A percentile compares a stretch with the other conserved stretches of the same genome.
Conservation (phyloP, 805 yeast genomes). For the Barnettozyma californica region DNA sequence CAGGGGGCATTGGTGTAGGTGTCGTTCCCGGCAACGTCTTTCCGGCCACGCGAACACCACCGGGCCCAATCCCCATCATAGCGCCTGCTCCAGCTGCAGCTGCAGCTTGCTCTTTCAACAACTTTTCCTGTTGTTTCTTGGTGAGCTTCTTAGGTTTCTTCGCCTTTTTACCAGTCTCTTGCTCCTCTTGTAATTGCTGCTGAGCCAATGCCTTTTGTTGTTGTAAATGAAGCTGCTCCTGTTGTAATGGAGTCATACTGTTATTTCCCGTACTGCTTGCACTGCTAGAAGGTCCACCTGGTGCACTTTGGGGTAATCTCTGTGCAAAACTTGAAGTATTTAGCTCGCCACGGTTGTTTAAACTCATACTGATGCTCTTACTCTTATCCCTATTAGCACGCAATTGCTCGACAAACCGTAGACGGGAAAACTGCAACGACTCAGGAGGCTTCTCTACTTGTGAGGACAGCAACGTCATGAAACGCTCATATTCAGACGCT, state of each 20-base stretch:
- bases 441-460: constrained; percentile 26
- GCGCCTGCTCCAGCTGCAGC: background rate
- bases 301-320: constrained; percentile 5
- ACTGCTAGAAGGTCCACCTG: background rate
- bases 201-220: constrained; percentile 24
- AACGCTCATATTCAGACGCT: constrained; percentile 81
- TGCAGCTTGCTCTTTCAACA: constrained; percentile 5
- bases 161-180: constrained; percentile 19
- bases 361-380: constrained; percentile 37
- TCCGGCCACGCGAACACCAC: constrained; percentile 22
- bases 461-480: constrained; percentile 63
- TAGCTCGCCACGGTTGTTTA: constrained; percentile 7
- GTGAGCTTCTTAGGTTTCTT: constrained; percentile 16
- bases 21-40: constrained; percentile 25
- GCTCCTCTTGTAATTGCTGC: constrained; percentile 23
- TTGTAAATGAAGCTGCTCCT: constrained; percentile 19
- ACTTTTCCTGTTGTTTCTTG: constrained; percentile 17
- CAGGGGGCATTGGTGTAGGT: constrained; percentile 2
- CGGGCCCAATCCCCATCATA: constrained; percentile 2
- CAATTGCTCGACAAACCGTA: constrained; percentile 84
- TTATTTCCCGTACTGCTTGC: background rate
- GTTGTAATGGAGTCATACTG: constrained; percentile 12
- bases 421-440: constrained; percentile 69
- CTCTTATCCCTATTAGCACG: constrained; percentile 58
- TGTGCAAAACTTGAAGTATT: constrained; percentile 16